Percentiles rank a stretch among this genome's conserved stretches.
phyloP scores from a whole-genome alignment of 2,329 filamentous ascomycete genomes.

The Colletotrichum musicola region DNA sequence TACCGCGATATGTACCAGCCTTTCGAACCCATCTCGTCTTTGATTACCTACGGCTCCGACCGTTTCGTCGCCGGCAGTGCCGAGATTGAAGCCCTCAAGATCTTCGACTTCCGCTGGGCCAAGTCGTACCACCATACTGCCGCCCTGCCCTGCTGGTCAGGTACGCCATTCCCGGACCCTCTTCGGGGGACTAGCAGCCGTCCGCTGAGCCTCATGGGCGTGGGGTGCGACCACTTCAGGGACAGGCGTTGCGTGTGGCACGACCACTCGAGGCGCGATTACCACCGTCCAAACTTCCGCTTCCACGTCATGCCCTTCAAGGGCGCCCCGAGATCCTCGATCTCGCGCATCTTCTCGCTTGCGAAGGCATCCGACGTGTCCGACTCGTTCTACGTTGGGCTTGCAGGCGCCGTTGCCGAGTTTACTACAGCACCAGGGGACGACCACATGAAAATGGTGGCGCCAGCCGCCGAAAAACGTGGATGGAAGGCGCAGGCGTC shows the following conservation, averaged over 20 bases:
- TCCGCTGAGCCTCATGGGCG: slow-evolving; percentile 37
- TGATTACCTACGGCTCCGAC: slow-evolving; percentile 63
- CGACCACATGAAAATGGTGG: slow-evolving; percentile 9
- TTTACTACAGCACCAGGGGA: slow-evolving; percentile 41
- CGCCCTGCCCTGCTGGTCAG: slow-evolving; percentile 58
- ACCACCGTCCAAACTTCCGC: slow-evolving; percentile 63
- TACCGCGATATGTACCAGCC: slow-evolving; percentile 68
- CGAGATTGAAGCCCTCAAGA: slow-evolving; percentile 56
- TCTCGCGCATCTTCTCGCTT: slow-evolving; percentile 58
- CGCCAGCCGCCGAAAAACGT: slow-evolving; percentile 30
- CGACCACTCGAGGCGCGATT: slow-evolving; percentile 53
- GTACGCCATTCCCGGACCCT: slow-evolving; percentile 52
- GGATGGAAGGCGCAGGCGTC: slow-evolving; percentile 30
- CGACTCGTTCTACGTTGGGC: slow-evolving; percentile 62
- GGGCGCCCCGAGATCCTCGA: slow-evolving; percentile 34
- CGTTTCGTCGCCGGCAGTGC: slow-evolving; percentile 65
- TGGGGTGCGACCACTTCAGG: slow-evolving; percentile 50
- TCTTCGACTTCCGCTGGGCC: slow-evolving; percentile 68
- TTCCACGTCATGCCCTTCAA: slow-evolving; percentile 55
- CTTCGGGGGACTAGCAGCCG: slow-evolving; percentile 42
- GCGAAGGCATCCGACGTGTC: slow-evolving; percentile 61
- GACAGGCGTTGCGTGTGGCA: slow-evolving; percentile 62
- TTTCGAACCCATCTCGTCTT: slow-evolving; percentile 57
- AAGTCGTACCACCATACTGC: slow-evolving; percentile 63
- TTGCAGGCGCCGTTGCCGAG: slow-evolving; percentile 62